phyloP scores from a whole-genome alignment of 306 rosid species.

The Vigna hirtella region DNA sequence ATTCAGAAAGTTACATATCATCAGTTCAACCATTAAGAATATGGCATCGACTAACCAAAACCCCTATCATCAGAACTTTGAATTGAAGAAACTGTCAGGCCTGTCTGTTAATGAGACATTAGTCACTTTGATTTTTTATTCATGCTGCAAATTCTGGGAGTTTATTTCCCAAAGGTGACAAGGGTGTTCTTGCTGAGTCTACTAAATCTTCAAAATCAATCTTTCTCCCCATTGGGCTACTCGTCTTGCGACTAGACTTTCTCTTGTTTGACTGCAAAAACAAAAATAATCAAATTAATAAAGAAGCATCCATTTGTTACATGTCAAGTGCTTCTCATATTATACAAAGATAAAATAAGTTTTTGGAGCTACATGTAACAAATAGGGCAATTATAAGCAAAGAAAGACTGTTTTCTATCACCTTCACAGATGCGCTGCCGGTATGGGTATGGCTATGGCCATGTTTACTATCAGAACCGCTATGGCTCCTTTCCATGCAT shows the following conservation, averaged over 20 bases:
- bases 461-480: slow-evolving; percentile 66
- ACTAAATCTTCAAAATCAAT: slow-evolving; percentile 60
- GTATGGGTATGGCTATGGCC: not conserved
- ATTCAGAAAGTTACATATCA: not conserved
- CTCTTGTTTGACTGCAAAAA: slow-evolving; percentile 83
- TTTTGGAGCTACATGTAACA: not conserved
- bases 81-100: slow-evolving; percentile 20
- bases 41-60: not conserved
- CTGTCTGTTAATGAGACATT: slow-evolving; percentile 19
- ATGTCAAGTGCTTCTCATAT: too few relatives aligned
- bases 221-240: slow-evolving; percentile 66
- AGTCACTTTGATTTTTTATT: slow-evolving; percentile 50
- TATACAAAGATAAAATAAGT: too few relatives aligned
- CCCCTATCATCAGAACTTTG: not conserved
- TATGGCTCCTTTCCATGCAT: slow-evolving; percentile 57
- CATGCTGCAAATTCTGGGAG: slow-evolving; percentile 61
- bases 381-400: not conserved
- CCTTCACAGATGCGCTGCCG: slow-evolving; percentile 75
- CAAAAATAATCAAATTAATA: not conserved
- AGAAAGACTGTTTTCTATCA: slow-evolving; percentile 28
- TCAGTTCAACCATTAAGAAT: not conserved
- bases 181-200: slow-evolving; percentile 65
- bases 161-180: slow-evolving; percentile 71
- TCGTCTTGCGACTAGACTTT: slow-evolving; percentile 64
- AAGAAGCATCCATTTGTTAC: not conserved